Evolutionary conservation across 352 stramenopile genomes (phyloP).

Genomic region (Pythium guiyangense): DNA sequence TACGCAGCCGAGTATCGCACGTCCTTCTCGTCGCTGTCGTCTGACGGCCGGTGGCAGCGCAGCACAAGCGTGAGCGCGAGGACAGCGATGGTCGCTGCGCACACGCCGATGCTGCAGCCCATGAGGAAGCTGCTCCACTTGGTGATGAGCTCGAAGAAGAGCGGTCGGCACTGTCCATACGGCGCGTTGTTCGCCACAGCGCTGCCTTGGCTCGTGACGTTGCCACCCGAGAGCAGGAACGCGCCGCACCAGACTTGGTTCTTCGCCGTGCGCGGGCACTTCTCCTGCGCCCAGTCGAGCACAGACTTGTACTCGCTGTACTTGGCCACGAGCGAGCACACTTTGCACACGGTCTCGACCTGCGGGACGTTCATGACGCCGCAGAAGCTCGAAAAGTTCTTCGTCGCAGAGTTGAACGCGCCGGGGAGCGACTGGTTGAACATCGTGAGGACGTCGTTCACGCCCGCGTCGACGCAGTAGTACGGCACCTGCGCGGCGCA

Average conservation of each 20-base stretch:
- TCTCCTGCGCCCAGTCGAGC: constrained; percentile 53
- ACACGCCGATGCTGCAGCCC: constrained; percentile 46
- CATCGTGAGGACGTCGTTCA: constrained; percentile 43
- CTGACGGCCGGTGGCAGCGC: constrained; percentile 26
- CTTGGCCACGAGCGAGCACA: constrained; percentile 46
- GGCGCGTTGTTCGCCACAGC: constrained; percentile 38
- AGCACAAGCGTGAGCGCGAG: constrained; percentile 61
- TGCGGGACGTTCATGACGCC: constrained; percentile 29
- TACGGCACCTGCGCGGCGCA: constrained; percentile 77
- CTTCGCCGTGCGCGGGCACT: constrained; percentile 40
- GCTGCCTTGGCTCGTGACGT: constrained; percentile 19
- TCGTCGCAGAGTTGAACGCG: constrained; percentile 31
- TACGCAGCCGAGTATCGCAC: constrained; percentile 4
- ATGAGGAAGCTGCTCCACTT: constrained; percentile 70
- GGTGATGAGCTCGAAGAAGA: constrained; percentile 58
- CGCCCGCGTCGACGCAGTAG: constrained; percentile 54
- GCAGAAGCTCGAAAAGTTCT: constrained; percentile 53
- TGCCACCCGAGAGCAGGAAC: constrained; percentile 41
- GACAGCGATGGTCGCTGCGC: constrained; percentile 39
- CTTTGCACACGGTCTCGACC: constrained; percentile 50
- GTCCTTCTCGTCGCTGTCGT: constrained; percentile 16
- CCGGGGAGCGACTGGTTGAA: constrained; percentile 46
- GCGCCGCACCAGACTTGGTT: constrained; percentile 71
- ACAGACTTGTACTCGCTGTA: constrained; percentile 64
- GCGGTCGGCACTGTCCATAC: constrained; percentile 59